Base-by-base conservation (phyloP, 1,284 basidiomycete genomes). In the Xerocomus cyaneibrunnescens region DNA sequence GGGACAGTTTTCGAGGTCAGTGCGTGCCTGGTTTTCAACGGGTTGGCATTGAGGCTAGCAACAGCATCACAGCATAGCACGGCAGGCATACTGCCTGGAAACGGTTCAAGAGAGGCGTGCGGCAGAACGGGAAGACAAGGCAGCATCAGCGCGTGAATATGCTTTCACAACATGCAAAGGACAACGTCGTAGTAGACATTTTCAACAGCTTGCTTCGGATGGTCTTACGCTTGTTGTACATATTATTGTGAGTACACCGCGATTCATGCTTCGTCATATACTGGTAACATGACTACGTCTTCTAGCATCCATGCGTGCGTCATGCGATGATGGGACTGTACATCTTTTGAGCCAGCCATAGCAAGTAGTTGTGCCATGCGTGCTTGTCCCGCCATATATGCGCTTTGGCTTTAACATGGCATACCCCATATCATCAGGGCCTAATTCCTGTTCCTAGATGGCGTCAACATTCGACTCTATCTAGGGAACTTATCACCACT, bases 101-200 rank as follows among this genome's bases (percentile, higher is more conserved):
- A 55, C 76, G 81, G 3, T 79, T 76, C 43, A 83, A 55, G 76
- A 82, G 52, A 83, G 79, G 64, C 69, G 72, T 38, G 28, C 41
- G 3, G 46, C 53, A 0, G 60, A 66, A 13, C 72, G 72, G 50
- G 77, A 79, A 19, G 84, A 85, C 30, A 78, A 77, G 51, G 62
- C 58, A 3, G 69, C 72, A 21, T 74, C 65, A 7, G 58, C 71
- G 5, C 75, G 78, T 28, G 87, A 89, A 60, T 77, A 84, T 45
- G 75, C 74, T 0, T 74, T 65, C 32, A 78, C 76, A 1, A 72
- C 82, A 44, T 81, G 78, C 57, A 60, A 89, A 85, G 60, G 89
- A 90, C 60, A 84, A 81, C 68, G 84, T 82, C 16, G 91, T 87
- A 0, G 90, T 90, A 87, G 87, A 87, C 50, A 89, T 89, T 88